Base-by-base conservation (phyloP, 768 basidiomycete species). In the Termitomyces titanicus region DNA sequence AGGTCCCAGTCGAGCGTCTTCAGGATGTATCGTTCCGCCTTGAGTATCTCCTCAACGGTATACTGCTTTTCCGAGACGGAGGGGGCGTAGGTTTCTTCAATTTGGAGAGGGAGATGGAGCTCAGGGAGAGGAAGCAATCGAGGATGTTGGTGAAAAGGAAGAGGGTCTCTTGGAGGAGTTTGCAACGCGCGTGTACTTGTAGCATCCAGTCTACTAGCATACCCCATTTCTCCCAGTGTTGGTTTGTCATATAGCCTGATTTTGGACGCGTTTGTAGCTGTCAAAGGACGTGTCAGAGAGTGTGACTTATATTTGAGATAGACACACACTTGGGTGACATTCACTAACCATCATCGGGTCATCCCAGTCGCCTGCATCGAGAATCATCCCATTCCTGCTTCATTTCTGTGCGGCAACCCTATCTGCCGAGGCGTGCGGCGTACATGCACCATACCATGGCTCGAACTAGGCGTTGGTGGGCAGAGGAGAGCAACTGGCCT, bases 201-300 rank as follows among this genome's bases (percentile, higher is more conserved):
- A 97, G 84, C 56, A 98, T 78, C 94, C 94, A 97, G 76, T 96
- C 94, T 59, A 90, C 84, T 17, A 98, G 83, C 47, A 94, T 83
- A 8, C 85, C 87, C 11, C 94, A 88, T 84, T 94, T 92, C 47
- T 84, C 83, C 93, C 93, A 96, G 13, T 84, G 81, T 69, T 98
- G 94, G 56, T 70, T 79, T 12, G 82, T 74, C 89, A 97, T 95
- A 70, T 96, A 97, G 56, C 86, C 78, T 0, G 89, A 81, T 57
- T 88, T 85, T 2, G 95, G 92, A 70, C 94, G 82, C 0, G 86
- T 92, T 10, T 72, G 70, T 58, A 83, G 69, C 94, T 96, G 60
- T 4, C 22, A 25, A 25, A 52, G 22, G 39, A 33, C 35, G 42
- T 43, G 38, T 57, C 35, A 62, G 60, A 63, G 20, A 63, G 27